phyloP scores from a whole-genome alignment of 768 basidiomycete species.

The Pholiota microspora region DNA sequence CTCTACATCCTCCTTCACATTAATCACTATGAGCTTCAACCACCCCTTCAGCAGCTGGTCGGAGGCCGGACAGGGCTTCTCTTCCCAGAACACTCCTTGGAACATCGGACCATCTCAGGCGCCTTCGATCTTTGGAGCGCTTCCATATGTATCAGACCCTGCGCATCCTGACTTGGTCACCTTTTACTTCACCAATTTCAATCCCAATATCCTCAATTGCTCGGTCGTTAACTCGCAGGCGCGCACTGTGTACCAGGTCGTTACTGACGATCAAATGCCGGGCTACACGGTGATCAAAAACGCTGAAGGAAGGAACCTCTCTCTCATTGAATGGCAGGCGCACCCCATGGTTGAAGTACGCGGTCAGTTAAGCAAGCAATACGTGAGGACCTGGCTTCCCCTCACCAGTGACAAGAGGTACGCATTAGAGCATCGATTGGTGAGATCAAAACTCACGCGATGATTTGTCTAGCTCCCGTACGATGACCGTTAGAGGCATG shows the following conservation, averaged over 20 bases:
- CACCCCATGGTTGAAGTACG: conserved; percentile 53
- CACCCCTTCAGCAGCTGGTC: conserved; percentile 38
- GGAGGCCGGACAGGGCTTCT: conserved; percentile 25
- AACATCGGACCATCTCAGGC: conserved; percentile 19
- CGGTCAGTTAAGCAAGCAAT: conserved; percentile 46
- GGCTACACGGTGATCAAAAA: conserved; percentile 56
- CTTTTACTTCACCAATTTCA: conserved; percentile 51
- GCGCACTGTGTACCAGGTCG: conserved; percentile 46
- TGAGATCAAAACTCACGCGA: conserved; percentile 1
- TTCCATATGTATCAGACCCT: conserved; percentile 48
- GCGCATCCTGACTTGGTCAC: conserved; percentile 30
- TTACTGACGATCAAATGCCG: conserved; percentile 47
- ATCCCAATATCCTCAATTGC: conserved; percentile 53
- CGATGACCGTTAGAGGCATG: conserved; percentile 49
- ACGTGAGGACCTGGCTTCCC: conserved; percentile 50
- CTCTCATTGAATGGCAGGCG: conserved; percentile 57
- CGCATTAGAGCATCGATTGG: too few species aligned
- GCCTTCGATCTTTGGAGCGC: conserved; percentile 62
- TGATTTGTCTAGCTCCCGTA: conserved; percentile 35
- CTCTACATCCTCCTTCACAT: not conserved
- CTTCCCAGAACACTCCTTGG: conserved; percentile 16
- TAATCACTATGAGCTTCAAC: not conserved
- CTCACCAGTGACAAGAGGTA: conserved; percentile 47
- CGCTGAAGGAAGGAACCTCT: conserved; percentile 42
- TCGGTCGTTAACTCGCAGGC: conserved; percentile 48